Evolutionary conservation across 768 basidiomycete species (phyloP).

Genomic region (Phlebiopsis gigantea): DNA sequence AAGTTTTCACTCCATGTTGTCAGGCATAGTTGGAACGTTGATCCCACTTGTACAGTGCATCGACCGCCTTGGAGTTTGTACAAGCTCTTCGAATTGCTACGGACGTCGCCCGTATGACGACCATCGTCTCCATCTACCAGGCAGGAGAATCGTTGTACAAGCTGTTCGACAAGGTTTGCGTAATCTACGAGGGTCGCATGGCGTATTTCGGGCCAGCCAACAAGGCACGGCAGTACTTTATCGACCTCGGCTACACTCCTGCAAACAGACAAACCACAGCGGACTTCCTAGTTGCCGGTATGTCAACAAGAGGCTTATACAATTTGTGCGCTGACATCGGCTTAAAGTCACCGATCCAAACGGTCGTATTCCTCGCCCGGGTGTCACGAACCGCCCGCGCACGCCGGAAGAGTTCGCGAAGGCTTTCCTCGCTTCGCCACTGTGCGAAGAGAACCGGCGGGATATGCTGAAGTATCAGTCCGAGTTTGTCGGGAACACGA

Average conservation of each 20-base stretch:
- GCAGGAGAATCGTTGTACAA: slow-evolving; percentile 64
- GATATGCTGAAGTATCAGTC: slow-evolving; percentile 42
- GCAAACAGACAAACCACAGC: slow-evolving; percentile 53
- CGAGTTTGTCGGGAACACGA: slow-evolving; percentile 39
- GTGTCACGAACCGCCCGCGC: slow-evolving; percentile 37
- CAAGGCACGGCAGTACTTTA: slow-evolving; percentile 66
- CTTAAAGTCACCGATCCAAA: slow-evolving; percentile 51
- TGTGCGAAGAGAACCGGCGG: slow-evolving; percentile 36
- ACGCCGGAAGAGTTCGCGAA: slow-evolving; percentile 53
- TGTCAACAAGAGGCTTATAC: background rate
- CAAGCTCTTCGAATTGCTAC: slow-evolving; percentile 53
- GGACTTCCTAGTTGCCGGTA: slow-evolving; percentile 49
- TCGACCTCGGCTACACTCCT: slow-evolving; percentile 57
- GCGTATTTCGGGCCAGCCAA: slow-evolving; percentile 69
- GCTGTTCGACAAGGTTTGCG: slow-evolving; percentile 76
- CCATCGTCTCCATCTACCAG: slow-evolving; percentile 83
- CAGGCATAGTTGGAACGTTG: background rate
- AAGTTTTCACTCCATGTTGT: slow-evolving; percentile 1
- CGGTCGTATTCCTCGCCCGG: slow-evolving; percentile 45
- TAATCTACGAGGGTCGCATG: slow-evolving; percentile 70
- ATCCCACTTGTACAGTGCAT: slow-evolving; percentile 26
- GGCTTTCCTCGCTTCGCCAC: slow-evolving; percentile 28
- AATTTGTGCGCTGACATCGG: background rate
- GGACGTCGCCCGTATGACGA: slow-evolving; percentile 40
- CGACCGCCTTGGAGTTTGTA: slow-evolving; percentile 55